Conservation (phyloP, 108 stramenopile genomes). For the Schizochytrium sp. region DNA sequence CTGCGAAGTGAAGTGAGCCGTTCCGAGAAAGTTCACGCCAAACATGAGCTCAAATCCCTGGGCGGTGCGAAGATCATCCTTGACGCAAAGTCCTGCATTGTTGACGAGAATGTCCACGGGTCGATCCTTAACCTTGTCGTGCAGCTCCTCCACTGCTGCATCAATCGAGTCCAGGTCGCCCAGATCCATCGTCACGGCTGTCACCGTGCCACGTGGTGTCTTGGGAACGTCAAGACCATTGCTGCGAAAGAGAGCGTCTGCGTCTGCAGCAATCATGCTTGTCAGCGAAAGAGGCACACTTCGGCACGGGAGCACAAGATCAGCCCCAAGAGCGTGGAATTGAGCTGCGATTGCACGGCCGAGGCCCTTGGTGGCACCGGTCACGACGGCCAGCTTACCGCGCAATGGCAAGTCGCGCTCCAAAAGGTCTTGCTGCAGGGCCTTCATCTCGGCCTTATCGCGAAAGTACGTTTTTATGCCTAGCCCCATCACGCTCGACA, state of each 20-base stretch:
- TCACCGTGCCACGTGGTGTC: background rate
- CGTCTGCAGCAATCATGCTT: background rate
- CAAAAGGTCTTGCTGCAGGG: background rate
- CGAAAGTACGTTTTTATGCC: background rate
- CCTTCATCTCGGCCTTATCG: background rate
- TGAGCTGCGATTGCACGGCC: background rate
- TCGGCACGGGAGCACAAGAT: background rate
- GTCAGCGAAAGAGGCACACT: background rate
- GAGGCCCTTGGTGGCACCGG: background rate
- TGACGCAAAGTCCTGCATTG: background rate
- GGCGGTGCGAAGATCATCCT: background rate
- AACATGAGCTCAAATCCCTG: background rate
- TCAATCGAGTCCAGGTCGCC: background rate
- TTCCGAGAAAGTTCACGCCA: background rate
- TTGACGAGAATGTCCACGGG: background rate
- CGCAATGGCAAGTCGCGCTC: background rate
- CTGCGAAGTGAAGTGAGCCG: background rate
- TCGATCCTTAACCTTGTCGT: background rate
- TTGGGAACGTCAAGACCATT: background rate
- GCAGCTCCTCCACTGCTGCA: background rate
- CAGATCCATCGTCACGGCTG: background rate
- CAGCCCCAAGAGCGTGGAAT: background rate
- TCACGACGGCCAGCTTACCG: background rate
- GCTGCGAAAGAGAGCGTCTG: background rate
- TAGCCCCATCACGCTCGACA: no score